These are phyloP conservation scores for Raffaelea albimanens DNA, from an alignment of 2,329 filamentous ascomycete genomes.

Conservation along the genomic window DNA sequence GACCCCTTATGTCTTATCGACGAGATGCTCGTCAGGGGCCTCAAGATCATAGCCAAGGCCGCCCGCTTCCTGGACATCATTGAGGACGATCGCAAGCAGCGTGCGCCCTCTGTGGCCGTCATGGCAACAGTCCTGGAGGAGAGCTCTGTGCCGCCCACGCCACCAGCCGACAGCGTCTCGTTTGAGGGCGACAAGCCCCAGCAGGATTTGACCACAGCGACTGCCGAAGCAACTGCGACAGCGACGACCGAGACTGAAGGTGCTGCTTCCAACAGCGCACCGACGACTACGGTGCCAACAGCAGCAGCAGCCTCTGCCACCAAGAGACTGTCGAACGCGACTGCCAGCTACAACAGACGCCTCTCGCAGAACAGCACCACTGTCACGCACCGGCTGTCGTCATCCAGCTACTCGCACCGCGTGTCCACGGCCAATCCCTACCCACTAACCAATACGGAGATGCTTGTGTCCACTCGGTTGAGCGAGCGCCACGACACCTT, in stretches of 20 bases:
- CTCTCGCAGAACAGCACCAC: conserved; percentile 27
- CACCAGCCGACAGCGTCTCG: conserved; percentile 46
- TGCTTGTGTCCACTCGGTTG: conserved; percentile 75
- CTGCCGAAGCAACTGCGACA: not conserved
- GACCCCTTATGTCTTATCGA: conserved; percentile 71
- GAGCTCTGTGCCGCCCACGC: conserved; percentile 49
- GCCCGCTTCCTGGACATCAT: conserved; percentile 84
- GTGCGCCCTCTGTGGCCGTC: conserved; percentile 44
- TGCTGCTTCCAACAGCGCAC: not conserved
- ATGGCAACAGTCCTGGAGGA: conserved; percentile 54
- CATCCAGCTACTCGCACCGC: conserved; percentile 57
- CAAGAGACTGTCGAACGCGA: conserved; percentile 32
- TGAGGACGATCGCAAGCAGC: conserved; percentile 50
- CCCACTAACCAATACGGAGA: conserved; percentile 51
- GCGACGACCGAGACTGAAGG: not conserved
- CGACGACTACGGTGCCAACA: not conserved
- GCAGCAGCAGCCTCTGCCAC: conserved; percentile 15
- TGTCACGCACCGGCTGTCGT: conserved; percentile 39
- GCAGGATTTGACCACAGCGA: not conserved
- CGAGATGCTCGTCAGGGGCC: conserved; percentile 87
- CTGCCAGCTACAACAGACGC: conserved; percentile 16
- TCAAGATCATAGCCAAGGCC: conserved; percentile 85
- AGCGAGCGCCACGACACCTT: conserved; percentile 77
- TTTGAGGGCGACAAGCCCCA: conserved; percentile 30
- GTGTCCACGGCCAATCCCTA: conserved; percentile 66